Evolutionary conservation across 495 filamentous ascomycete species (phyloP).

Genomic region (Pyrenula massariospora): DNA sequence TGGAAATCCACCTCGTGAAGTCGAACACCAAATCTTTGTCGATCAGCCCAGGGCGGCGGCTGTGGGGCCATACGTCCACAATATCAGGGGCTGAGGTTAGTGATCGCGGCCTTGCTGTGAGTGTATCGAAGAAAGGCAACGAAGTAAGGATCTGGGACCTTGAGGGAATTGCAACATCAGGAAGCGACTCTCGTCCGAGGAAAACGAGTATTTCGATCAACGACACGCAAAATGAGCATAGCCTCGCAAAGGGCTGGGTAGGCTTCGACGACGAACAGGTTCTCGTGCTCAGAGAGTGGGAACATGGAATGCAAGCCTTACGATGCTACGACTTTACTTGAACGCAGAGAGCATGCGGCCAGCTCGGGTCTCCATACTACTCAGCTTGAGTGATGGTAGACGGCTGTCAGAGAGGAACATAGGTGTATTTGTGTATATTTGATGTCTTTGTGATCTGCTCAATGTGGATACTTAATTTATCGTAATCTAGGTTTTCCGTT

Average conservation of each 20-base stretch:
- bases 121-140: constrained; percentile 67
- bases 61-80: constrained; percentile 93
- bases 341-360: no score
- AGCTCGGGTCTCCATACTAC: no score
- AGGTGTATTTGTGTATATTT: no score
- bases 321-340: constrained; percentile 90
- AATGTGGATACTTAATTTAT: no score
- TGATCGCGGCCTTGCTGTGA: constrained; percentile 79
- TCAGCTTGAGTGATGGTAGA: no score
- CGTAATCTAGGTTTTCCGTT: no score
- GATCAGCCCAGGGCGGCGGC: constrained; percentile 61
- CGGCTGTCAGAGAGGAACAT: no score
- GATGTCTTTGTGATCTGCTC: no score
- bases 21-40: constrained; percentile 55
- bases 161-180: constrained; percentile 53
- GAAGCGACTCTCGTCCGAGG: constrained; percentile 20
- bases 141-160: constrained; percentile 94
- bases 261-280: constrained; percentile 94
- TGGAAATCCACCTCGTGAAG: constrained; percentile 75
- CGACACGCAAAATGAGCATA: constrained; percentile 12
- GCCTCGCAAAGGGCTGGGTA: constrained; percentile 38
- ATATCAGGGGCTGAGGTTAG: constrained; percentile 81
- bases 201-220: constrained; percentile 46
- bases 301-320: constrained; percentile 54
- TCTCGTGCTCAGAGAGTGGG: constrained; percentile 66